Percentiles rank a stretch among this genome's conserved stretches.
Conservation (phyloP, 2,329 filamentous ascomycete species). For the Nigrograna mackinnonii region DNA sequence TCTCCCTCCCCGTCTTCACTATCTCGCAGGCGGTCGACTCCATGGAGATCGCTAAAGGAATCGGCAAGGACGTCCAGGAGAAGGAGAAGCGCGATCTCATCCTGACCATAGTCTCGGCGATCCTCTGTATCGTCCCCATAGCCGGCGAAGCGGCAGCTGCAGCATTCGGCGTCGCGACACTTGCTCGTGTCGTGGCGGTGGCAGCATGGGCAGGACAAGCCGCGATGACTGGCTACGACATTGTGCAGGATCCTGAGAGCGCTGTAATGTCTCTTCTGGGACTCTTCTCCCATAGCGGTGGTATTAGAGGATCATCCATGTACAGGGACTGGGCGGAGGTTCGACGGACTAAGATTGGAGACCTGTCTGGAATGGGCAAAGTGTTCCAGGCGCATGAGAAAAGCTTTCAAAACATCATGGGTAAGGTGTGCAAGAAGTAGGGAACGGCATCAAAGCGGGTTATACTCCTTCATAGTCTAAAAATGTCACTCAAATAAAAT, state of each 20-base stretch:
- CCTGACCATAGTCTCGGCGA: constrained; percentile 7
- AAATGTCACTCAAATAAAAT: too few species aligned
- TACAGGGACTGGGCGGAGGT: too few species aligned
- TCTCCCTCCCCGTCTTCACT: constrained; percentile 10
- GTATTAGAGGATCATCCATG: too few species aligned
- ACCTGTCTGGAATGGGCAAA: too few species aligned
- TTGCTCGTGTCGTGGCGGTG: neutral
- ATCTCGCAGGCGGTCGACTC: constrained; percentile 6
- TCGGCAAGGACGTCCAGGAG: constrained; percentile 5
- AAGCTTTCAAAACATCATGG: too few species aligned
- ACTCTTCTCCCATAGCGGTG: neutral
- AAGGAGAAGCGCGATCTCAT: constrained; percentile 5
- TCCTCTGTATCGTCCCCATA: constrained; percentile 9
- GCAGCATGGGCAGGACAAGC: neutral
- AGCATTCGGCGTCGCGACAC: constrained; percentile 1
- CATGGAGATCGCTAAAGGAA: constrained; percentile 8
- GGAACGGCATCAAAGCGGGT: too few species aligned
- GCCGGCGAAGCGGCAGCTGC: constrained; percentile 4
- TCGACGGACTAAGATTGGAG: too few species aligned
- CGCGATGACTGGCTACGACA: neutral
- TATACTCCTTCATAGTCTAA: too few species aligned
- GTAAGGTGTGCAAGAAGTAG: too few species aligned
- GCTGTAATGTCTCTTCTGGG: neutral
- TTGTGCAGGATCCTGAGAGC: neutral
- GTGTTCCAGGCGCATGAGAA: too few species aligned